Conservation (phyloP, 345 rosid species). For the Heritiera littoralis region DNA sequence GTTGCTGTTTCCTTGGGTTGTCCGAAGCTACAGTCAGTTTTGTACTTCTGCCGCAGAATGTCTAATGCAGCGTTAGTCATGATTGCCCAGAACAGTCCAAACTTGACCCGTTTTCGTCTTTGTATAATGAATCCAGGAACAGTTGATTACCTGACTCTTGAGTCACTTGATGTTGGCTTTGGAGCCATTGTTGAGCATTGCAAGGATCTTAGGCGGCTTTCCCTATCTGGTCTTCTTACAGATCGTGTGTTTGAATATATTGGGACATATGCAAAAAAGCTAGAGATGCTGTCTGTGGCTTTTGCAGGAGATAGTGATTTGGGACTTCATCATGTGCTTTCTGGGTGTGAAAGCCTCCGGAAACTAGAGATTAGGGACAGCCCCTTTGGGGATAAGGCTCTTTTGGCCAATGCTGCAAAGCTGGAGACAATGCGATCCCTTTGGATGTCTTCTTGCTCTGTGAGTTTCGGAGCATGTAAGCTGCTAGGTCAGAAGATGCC, state of each 20-base stretch:
- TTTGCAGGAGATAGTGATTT: conserved; percentile 96
- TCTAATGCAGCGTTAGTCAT: conserved; percentile 74
- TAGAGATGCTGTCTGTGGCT: conserved; percentile 92
- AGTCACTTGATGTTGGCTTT: conserved; percentile 92
- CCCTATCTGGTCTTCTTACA: conserved; percentile 86
- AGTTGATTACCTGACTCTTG: conserved; percentile 67
- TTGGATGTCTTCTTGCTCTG: conserved; percentile 96
- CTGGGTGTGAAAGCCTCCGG: conserved; percentile 81
- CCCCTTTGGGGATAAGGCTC: conserved; percentile 90
- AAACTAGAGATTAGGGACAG: conserved; percentile 94
- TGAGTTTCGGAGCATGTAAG: conserved; percentile 86
- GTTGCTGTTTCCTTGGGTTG: conserved; percentile 78
- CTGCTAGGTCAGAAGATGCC: conserved; percentile 82
- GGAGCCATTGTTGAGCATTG: conserved; percentile 86
- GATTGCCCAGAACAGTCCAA: conserved; percentile 74
- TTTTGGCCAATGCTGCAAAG: conserved; percentile 82
- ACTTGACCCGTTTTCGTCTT: conserved; percentile 77
- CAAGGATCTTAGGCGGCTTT: conserved; percentile 79
- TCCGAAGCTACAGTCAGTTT: conserved; percentile 76
- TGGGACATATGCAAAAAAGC: conserved; percentile 74
- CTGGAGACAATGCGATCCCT: conserved; percentile 99
- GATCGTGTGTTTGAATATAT: conserved; percentile 81
- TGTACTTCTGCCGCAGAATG: conserved; percentile 87
- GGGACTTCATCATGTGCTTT: conserved; percentile 80
- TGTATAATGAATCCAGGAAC: conserved; percentile 76